Evolutionary conservation across 1,284 basidiomycete genomes (phyloP).

Genomic region (Trichosporon sp.): DNA sequence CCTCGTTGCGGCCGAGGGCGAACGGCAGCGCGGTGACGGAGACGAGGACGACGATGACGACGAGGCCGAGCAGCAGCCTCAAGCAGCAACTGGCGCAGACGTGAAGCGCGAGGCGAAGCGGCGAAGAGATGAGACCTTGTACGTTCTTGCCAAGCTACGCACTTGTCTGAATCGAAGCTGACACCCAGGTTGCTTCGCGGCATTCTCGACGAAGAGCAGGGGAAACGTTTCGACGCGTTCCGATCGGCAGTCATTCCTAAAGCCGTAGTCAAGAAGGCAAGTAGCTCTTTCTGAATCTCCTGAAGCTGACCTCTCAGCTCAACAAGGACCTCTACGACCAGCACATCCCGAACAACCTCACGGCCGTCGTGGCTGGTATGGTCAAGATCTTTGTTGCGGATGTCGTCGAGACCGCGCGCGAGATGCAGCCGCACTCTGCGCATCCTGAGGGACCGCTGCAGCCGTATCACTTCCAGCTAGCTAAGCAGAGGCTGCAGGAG

Average conservation of each 20-base stretch:
- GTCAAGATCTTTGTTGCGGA: slow-evolving; percentile 45
- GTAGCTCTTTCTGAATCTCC: background rate
- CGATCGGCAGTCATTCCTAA: slow-evolving; percentile 30
- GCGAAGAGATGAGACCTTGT: slow-evolving; percentile 13
- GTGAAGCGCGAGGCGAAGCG: slow-evolving; percentile 18
- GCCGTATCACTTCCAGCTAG: slow-evolving; percentile 42
- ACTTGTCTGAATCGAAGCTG: background rate
- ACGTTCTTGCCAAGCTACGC: slow-evolving; percentile 4
- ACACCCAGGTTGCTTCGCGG: slow-evolving; percentile 30
- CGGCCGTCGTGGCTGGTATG: slow-evolving; percentile 36
- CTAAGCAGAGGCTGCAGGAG: slow-evolving; percentile 31
- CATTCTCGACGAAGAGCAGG: slow-evolving; percentile 37
- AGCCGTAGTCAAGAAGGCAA: slow-evolving; percentile 34
- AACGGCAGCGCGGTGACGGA: slow-evolving; percentile 7
- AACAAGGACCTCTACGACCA: slow-evolving; percentile 42
- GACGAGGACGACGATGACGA: slow-evolving; percentile 26
- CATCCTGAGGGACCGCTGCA: slow-evolving; percentile 34
- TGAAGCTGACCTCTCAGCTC: slow-evolving; percentile 21
- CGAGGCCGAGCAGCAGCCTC: slow-evolving; percentile 7
- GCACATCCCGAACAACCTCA: slow-evolving; percentile 26
- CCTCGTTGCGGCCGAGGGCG: slow-evolving; percentile 15
- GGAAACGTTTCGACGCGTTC: slow-evolving; percentile 40
- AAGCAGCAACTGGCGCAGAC: slow-evolving; percentile 1
- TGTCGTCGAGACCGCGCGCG: slow-evolving; percentile 35
- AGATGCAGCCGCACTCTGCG: slow-evolving; percentile 31